These are phyloP conservation scores for Friedmanniomyces simplex DNA, from an alignment of 495 filamentous ascomycete genomes.

Conservation along the genomic window DNA sequence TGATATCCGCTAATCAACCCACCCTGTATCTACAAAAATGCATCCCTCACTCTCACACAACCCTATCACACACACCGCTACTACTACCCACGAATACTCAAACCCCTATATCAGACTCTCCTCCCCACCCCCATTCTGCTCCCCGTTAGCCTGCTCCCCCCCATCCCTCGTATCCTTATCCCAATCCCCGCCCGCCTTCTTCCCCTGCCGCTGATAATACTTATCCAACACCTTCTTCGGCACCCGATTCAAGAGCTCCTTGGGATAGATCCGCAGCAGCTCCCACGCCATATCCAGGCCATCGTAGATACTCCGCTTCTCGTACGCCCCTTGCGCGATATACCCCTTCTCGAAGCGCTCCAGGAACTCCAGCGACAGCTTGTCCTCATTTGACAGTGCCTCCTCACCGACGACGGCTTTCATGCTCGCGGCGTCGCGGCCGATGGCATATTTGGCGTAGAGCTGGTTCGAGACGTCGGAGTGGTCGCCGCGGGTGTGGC, in stretches of 20 bases:
- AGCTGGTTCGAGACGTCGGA: conserved; percentile 98
- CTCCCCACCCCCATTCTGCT: neutral
- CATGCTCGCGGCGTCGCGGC: conserved; percentile 95
- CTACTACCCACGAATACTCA: neutral
- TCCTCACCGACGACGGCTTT: conserved; percentile 99
- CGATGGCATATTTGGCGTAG: conserved; percentile 99
- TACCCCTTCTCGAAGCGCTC: conserved; percentile 95
- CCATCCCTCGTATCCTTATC: conserved; percentile 38
- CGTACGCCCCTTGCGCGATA: conserved; percentile 86
- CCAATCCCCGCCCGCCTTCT: conserved; percentile 43
- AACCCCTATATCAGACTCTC: neutral
- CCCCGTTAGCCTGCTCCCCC: conserved; percentile 16
- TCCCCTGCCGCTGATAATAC: conserved; percentile 66
- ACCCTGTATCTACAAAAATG: neutral
- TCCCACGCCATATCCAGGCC: conserved; percentile 94
- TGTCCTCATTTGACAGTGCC: conserved; percentile 88
- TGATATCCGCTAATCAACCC: neutral
- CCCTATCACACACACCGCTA: neutral
- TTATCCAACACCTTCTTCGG: conserved; percentile 87
- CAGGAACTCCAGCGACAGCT: conserved; percentile 93
- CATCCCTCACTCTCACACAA: neutral
- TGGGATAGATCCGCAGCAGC: conserved; percentile 88
- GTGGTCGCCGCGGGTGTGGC: conserved; percentile 90
- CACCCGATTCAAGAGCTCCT: conserved; percentile 94
- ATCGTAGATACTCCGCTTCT: conserved; percentile 79